Evolutionary conservation across 148 eudicot genomes (phyloP).

Genomic region (Arctostaphylos glauca): DNA sequence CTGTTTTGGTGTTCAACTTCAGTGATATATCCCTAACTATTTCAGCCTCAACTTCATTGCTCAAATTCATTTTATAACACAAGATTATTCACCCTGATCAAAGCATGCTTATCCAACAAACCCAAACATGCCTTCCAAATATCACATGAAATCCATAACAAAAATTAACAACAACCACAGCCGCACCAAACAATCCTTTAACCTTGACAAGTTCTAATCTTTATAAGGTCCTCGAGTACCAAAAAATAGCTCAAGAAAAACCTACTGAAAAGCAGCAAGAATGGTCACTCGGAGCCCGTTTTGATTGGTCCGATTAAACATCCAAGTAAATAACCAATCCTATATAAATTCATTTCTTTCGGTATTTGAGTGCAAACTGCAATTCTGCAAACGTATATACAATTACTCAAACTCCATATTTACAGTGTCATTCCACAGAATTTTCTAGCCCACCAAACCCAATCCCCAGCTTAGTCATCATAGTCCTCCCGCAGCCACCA

Average conservation of each 20-base stretch:
- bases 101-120: background rate
- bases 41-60: conserved; percentile 6
- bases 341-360: background rate
- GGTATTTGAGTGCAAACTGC: background rate
- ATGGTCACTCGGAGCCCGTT: background rate
- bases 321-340: background rate
- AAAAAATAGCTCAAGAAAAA: background rate
- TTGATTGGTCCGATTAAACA: background rate
- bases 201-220: background rate
- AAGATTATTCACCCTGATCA: background rate
- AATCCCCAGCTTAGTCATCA: conserved; percentile 11
- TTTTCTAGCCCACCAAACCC: background rate
- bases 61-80: background rate
- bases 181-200: background rate
- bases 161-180: background rate
- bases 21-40: background rate
- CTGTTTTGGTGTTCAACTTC: conserved; percentile 3
- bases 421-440: background rate
- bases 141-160: background rate
- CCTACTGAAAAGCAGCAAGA: background rate
- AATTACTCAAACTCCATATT: background rate
- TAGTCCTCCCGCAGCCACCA: conserved; percentile 31
- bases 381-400: background rate
- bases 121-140: background rate
- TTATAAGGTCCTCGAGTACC: background rate